Percentiles rank a stretch among this genome's conserved stretches.
Evolutionary conservation across 345 rosid species (phyloP).

Genomic region (Reutealis trisperma): DNA sequence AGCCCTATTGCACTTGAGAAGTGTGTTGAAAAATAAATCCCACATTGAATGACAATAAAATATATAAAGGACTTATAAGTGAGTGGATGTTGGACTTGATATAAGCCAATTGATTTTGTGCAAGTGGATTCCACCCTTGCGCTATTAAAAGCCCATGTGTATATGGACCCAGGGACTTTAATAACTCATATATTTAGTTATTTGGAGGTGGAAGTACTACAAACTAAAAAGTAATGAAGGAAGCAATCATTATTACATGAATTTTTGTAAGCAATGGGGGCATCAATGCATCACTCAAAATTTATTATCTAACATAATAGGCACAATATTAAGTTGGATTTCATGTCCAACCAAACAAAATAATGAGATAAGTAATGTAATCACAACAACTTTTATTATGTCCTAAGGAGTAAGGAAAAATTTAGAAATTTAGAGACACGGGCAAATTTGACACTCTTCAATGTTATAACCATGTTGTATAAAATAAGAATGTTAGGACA

Average conservation of each 20-base stretch:
- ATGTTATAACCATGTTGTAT: background rate
- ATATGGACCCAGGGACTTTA: no score
- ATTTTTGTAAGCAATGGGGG: background rate
- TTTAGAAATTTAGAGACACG: no score
- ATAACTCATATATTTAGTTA: no score
- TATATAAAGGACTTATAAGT: no score
- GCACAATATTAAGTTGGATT: background rate
- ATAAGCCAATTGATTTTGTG: no score
- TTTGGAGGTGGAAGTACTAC: background rate
- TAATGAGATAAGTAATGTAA: background rate
- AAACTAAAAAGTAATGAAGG: background rate
- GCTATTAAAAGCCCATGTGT: no score
- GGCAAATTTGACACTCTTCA: background rate
- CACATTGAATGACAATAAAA: no score
- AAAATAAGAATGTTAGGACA: no score
- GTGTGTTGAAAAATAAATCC: no score
- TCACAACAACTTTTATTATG: background rate
- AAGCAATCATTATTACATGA: background rate
- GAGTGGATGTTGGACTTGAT: no score
- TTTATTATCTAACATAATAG: background rate
- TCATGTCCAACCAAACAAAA: background rate
- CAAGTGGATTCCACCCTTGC: no score
- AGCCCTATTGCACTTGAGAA: no score
- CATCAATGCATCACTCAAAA: background rate
- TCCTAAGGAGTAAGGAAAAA: background rate